phyloP scores from a whole-genome alignment of 768 basidiomycete genomes.

The Cystofilobasidium ferigula region DNA sequence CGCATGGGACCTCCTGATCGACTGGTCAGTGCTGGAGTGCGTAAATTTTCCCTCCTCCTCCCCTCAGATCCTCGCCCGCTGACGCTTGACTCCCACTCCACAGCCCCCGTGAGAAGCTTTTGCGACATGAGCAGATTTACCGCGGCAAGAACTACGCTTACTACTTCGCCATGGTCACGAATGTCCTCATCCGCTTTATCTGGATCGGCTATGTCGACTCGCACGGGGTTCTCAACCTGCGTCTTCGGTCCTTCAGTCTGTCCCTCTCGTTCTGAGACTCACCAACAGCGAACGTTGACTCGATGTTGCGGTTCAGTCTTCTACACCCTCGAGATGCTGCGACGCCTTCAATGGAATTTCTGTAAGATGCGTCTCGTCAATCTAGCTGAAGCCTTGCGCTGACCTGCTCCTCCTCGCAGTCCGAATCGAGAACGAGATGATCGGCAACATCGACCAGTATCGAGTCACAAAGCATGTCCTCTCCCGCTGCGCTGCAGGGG shows the following conservation, averaged over 20 bases:
- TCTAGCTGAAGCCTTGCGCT: neutral
- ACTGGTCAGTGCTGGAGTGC: slow-evolving; percentile 69
- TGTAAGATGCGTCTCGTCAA: neutral
- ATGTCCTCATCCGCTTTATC: slow-evolving; percentile 63
- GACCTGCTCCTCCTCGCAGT: neutral
- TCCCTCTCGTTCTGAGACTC: no score
- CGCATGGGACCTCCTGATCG: slow-evolving; percentile 69
- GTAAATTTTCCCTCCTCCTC: neutral
- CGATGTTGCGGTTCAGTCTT: slow-evolving; percentile 1
- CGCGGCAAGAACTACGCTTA: slow-evolving; percentile 32
- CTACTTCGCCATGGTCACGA: slow-evolving; percentile 47
- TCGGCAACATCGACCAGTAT: slow-evolving; percentile 14
- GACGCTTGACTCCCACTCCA: neutral
- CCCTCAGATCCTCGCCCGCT: neutral
- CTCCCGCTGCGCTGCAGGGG: neutral
- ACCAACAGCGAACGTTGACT: neutral
- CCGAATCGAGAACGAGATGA: slow-evolving; percentile 23
- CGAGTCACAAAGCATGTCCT: neutral
- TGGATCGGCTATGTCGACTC: slow-evolving; percentile 50
- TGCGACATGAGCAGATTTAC: neutral
- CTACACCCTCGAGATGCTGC: slow-evolving; percentile 19
- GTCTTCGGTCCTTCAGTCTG: slow-evolving; percentile 11
- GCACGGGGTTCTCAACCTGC: slow-evolving; percentile 6
- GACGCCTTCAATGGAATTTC: slow-evolving; percentile 25
- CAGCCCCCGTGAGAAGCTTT: neutral